These are phyloP conservation scores for Naganishia sp. DNA, from an alignment of 1,284 basidiomycete genomes.

Conservation along the genomic window DNA sequence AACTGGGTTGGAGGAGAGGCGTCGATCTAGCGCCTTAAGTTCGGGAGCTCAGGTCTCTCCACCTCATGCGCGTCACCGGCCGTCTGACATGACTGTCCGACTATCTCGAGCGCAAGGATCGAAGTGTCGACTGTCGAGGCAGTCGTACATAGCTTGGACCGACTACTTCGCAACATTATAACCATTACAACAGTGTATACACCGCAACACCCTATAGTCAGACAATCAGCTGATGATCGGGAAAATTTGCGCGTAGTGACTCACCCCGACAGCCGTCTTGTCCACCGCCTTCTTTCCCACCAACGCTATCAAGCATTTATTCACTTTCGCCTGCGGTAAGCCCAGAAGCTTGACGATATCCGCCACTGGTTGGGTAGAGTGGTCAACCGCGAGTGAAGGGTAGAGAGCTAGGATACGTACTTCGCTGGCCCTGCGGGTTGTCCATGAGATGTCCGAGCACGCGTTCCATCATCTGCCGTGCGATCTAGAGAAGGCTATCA, in stretches of 20 bases:
- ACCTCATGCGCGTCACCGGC: too few species aligned
- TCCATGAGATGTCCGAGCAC: slow-evolving; percentile 57
- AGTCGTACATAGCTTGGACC: too few species aligned
- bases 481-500: neutral
- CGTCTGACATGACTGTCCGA: too few species aligned
- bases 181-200: slow-evolving; percentile 3
- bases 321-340: slow-evolving; percentile 81
- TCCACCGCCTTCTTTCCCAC: slow-evolving; percentile 81
- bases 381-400: neutral
- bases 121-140: too few species aligned
- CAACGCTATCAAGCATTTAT: slow-evolving; percentile 88
- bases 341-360: slow-evolving; percentile 79
- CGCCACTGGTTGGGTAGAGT: slow-evolving; percentile 59
- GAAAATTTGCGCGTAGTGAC: slow-evolving; percentile 34
- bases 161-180: neutral
- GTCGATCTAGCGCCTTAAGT: too few species aligned
- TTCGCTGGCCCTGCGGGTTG: slow-evolving; percentile 42
- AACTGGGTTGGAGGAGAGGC: too few species aligned
- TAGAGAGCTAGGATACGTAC: slow-evolving; percentile 34
- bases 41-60: too few species aligned
- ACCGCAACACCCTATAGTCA: slow-evolving; percentile 6
- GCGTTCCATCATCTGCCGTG: slow-evolving; percentile 73
- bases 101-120: too few species aligned
- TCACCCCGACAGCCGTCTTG: slow-evolving; percentile 59
- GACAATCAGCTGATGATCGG: neutral